phyloP scores from a whole-genome alignment of 2,329 filamentous ascomycete species.

The Ophiostoma novo-ulmi region DNA sequence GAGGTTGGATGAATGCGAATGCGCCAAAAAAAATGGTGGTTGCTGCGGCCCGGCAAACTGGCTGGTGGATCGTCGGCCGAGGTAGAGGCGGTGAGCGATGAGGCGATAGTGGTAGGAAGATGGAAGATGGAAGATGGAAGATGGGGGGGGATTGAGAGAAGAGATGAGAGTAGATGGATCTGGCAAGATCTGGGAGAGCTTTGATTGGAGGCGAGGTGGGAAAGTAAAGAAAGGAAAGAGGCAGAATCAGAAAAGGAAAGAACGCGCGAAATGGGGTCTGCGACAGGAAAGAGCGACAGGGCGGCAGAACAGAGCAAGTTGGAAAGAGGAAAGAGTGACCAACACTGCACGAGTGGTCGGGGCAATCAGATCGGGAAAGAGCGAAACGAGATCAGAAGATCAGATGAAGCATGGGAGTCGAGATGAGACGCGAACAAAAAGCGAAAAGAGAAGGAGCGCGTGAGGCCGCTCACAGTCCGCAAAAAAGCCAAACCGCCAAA shows the following conservation, averaged over 20 bases:
- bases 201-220: neutral
- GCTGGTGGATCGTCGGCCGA: conserved; percentile 2
- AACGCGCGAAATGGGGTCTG: neutral
- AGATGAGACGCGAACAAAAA: neutral
- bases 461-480: conserved; percentile 9
- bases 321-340: neutral
- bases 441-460: conserved; percentile 1
- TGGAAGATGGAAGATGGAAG: neutral
- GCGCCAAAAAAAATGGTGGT: neutral
- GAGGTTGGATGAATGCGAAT: neutral
- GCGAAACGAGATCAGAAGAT: neutral
- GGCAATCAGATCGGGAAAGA: conserved; percentile 1
- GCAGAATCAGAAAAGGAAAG: neutral
- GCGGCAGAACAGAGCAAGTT: too few relatives aligned
- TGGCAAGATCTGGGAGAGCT: too few relatives aligned
- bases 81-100: neutral
- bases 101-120: neutral
- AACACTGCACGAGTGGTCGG: neutral
- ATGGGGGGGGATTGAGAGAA: neutral
- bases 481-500: neutral
- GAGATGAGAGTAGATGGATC: neutral
- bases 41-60: conserved; percentile 6
- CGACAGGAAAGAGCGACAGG: neutral
- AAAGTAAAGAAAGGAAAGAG: neutral
- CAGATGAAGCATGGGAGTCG: neutral